phyloP scores from a whole-genome alignment of 2,329 filamentous ascomycete species.

The Venturia pyrina region DNA sequence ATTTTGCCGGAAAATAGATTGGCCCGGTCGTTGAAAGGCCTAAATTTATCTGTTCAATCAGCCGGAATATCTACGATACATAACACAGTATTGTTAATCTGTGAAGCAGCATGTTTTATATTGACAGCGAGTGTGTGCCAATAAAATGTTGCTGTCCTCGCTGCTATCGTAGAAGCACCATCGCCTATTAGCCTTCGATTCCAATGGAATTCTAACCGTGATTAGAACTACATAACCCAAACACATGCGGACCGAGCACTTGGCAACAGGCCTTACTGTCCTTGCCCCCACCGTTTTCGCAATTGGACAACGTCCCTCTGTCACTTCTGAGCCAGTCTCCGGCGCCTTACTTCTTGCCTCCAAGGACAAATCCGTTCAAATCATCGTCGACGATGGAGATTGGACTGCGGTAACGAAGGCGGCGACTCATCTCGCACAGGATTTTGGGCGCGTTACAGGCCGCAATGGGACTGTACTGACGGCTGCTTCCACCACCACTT shows the following conservation, averaged over 20 bases:
- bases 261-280: background rate
- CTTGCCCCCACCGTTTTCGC: background rate
- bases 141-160: too few relatives aligned
- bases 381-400: background rate
- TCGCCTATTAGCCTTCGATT: too few relatives aligned
- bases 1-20: too few relatives aligned
- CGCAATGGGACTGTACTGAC: constrained; percentile 43
- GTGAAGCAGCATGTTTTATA: too few relatives aligned
- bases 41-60: too few relatives aligned
- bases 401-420: constrained; percentile 24
- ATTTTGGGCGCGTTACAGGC: constrained; percentile 63
- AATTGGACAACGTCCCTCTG: background rate
- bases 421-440: constrained; percentile 54
- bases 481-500: background rate
- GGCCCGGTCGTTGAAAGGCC: too few relatives aligned
- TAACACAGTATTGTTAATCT: too few relatives aligned
- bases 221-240: too few relatives aligned
- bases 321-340: background rate
- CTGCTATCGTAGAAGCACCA: too few relatives aligned
- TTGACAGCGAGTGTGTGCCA: too few relatives aligned
- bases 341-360: background rate
- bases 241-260: background rate
- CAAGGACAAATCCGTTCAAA: background rate
- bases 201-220: background rate
- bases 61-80: too few relatives aligned